Evolutionary conservation across 2,329 filamentous ascomycete genomes (phyloP).

Genomic region (Hyphodiscus sp.): DNA sequence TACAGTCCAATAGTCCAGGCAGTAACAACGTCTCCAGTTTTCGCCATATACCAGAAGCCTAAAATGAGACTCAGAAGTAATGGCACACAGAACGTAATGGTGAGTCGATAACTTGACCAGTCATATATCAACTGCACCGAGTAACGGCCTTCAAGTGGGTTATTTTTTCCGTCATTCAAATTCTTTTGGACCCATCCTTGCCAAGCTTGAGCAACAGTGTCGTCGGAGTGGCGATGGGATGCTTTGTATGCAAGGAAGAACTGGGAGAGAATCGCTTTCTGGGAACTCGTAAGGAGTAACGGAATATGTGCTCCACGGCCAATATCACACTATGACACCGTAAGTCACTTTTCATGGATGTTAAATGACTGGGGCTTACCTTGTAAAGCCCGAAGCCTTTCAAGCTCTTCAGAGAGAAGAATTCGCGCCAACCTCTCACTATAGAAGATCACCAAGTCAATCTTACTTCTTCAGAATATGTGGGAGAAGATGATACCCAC

Average conservation of each 20-base stretch:
- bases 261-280: slow-evolving; percentile 14
- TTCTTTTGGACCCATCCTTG: slow-evolving; percentile 18
- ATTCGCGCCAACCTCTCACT: slow-evolving; percentile 4
- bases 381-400: slow-evolving; percentile 19
- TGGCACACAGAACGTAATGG: slow-evolving; percentile 12
- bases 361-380: slow-evolving; percentile 3
- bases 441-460: too few relatives aligned
- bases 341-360: background rate
- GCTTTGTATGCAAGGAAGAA: slow-evolving; percentile 17
- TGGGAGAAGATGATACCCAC: too few relatives aligned
- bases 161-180: slow-evolving; percentile 16
- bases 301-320: slow-evolving; percentile 17
- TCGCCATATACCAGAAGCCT: slow-evolving; percentile 19
- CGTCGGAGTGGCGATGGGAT: slow-evolving; percentile 15
- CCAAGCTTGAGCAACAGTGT: slow-evolving; percentile 16
- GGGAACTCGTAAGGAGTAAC: slow-evolving; percentile 12
- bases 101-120: slow-evolving; percentile 20
- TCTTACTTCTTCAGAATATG: too few relatives aligned
- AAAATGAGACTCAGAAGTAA: slow-evolving; percentile 14
- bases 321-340: slow-evolving; percentile 16
- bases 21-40: slow-evolving; percentile 17
- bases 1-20: slow-evolving; percentile 22
- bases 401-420: slow-evolving; percentile 6
- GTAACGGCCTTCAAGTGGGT: slow-evolving; percentile 17
- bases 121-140: slow-evolving; percentile 14